Conservation (phyloP, 2,329 filamentous ascomycete genomes). For the Ceratocystis colombiana region DNA sequence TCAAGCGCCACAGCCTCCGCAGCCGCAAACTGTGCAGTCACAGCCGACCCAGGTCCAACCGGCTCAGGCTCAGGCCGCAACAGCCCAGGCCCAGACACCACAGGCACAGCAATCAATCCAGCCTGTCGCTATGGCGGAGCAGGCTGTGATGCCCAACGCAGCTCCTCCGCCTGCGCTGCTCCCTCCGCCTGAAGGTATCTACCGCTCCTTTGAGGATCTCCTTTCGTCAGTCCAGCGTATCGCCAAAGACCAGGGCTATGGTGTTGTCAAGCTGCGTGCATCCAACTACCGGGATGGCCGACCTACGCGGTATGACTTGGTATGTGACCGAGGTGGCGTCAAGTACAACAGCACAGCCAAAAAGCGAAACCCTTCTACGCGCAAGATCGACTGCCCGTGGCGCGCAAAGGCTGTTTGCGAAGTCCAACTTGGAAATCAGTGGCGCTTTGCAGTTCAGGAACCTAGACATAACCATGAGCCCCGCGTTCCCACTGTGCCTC, state of each 20-base stretch:
- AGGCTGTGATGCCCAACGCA: slow-evolving; percentile 36
- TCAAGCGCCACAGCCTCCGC: slow-evolving; percentile 17
- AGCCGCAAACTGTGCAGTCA: slow-evolving; percentile 12
- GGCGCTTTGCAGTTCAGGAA: slow-evolving; percentile 54
- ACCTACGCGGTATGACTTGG: slow-evolving; percentile 52
- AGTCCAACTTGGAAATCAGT: slow-evolving; percentile 52
- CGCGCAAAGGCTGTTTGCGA: slow-evolving; percentile 55
- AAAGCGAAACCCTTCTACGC: slow-evolving; percentile 53
- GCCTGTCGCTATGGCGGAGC: slow-evolving; percentile 32
- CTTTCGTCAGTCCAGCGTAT: slow-evolving; percentile 48
- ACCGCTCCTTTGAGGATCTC: slow-evolving; percentile 49
- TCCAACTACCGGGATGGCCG: slow-evolving; percentile 55
- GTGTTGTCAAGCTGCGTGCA: slow-evolving; percentile 52
- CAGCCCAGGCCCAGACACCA: slow-evolving; percentile 8
- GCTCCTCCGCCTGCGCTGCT: slow-evolving; percentile 41
- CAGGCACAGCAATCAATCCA: slow-evolving; percentile 23
- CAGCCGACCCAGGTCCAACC: slow-evolving; percentile 7
- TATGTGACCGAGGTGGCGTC: slow-evolving; percentile 53
- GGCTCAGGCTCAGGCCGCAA: slow-evolving; percentile 12
- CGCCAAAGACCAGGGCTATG: slow-evolving; percentile 53
- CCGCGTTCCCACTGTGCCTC: slow-evolving; percentile 43
- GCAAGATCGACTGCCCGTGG: slow-evolving; percentile 55
- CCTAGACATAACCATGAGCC: slow-evolving; percentile 53
- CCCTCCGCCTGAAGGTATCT: slow-evolving; percentile 52
- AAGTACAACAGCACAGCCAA: slow-evolving; percentile 56